These are phyloP conservation scores for Aspergillus biplanus DNA, from an alignment of 495 filamentous ascomycete genomes.

Conservation along the genomic window DNA sequence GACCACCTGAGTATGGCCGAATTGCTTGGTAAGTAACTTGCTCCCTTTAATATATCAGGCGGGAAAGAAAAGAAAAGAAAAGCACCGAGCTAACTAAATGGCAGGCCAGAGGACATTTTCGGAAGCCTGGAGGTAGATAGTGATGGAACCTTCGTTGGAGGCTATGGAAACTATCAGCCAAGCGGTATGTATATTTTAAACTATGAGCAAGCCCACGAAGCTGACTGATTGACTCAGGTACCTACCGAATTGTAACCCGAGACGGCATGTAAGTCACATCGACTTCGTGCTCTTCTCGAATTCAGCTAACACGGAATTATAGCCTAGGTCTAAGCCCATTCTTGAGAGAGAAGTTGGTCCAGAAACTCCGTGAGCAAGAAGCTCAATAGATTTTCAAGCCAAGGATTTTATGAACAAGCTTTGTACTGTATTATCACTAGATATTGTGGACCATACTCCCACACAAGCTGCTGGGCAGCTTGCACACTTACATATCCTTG, in stretches of 20 bases:
- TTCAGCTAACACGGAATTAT: conserved; percentile 24
- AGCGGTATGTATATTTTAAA: conserved; percentile 48
- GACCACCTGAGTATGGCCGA: conserved; percentile 86
- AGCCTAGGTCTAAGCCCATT: conserved; percentile 62
- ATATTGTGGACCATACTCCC: not conserved
- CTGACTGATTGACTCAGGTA: conserved; percentile 37
- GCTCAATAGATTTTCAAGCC: conserved; percentile 11
- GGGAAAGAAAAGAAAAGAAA: too few species aligned
- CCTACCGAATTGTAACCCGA: conserved; percentile 60
- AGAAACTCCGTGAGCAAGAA: conserved; percentile 46
- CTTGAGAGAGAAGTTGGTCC: conserved; percentile 58
- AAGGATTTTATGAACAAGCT: conserved; percentile 27
- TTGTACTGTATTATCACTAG: conserved; percentile 16
- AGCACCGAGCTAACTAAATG: not conserved
- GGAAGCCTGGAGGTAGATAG: conserved; percentile 88
- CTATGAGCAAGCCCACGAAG: not conserved
- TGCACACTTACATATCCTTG: conserved; percentile 26
- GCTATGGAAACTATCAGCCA: conserved; percentile 59
- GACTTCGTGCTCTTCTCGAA: not conserved
- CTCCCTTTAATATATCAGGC: too few species aligned
- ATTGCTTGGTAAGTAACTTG: conserved; percentile 67
- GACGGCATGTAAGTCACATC: conserved; percentile 60
- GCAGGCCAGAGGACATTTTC: conserved; percentile 83
- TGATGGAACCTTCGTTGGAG: conserved; percentile 69
- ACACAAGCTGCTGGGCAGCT: conserved; percentile 26